Evolutionary conservation across 2,329 filamentous ascomycete genomes (phyloP), one percentile per base, ranked within the genome.

Genomic region (Aspergillus puulaauensis): DNA sequence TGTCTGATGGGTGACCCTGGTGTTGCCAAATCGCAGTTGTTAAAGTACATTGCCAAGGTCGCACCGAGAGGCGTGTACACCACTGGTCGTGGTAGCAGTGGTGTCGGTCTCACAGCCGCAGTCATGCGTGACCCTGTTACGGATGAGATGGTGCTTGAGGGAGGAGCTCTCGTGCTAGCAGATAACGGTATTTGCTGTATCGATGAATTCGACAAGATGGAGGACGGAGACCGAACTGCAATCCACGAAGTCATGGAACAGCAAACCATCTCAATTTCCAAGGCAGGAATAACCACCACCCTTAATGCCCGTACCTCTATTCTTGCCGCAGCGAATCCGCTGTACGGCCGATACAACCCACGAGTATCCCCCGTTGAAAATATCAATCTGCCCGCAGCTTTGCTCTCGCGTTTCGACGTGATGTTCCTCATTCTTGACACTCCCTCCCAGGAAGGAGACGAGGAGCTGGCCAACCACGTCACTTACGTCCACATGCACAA

Each of bases 1-100:
- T 98, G 95, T 75, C 80, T 99, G 70, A 99, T 99, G 95, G 95
- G 95, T 83, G 95, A 99, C 71, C 95, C 95, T 73, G 95, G 95
- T 91, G 95, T 99, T 72, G 95, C 95, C 79, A 99, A 99, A 80
- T 99, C 95, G 39, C 95, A 99, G 80, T 80, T 99, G 65, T 84
- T 99, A 65, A 98, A 97, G 78, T 99, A 99, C 75, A 98, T 99
- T 72, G 91, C 92, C 64, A 98, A 99, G 79, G 95, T 99, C 31
- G 93, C 95, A 1, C 95, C 95, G 61, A 90, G 95, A 62, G 93
- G 92, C 66, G 88, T 93, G 51, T 93, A 92, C 75, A 93, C 90
- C 2, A 91, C 89, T 59, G 90, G 90, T 68, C 90, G 91, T 71
- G 90, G 90, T 67, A 91, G 88, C 59, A 92, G 89, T 60, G 90